Percentiles rank a stretch among this genome's conserved stretches.
Conservation (phyloP, 164 flowering plant genomes). For the Kalanchoe fedtschenkoi region DNA sequence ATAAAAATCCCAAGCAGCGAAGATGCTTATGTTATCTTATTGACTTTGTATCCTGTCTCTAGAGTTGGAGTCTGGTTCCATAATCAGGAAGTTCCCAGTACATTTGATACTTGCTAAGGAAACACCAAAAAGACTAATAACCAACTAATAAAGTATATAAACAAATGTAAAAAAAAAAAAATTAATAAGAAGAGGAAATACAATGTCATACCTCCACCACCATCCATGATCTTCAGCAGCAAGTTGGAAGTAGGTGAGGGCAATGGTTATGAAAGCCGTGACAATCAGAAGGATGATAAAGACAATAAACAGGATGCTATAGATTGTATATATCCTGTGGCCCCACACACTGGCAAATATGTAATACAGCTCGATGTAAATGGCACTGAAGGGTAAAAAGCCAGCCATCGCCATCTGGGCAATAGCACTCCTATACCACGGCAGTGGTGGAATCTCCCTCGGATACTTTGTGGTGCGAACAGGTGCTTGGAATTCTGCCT, state of each 20-base stretch:
- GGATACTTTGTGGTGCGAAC: constrained; percentile 7
- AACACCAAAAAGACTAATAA: neutral
- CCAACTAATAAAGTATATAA: neutral
- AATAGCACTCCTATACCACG: constrained; percentile 8
- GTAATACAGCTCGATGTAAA: constrained; percentile 9
- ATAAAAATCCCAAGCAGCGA: no score
- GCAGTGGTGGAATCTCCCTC: constrained; percentile 6
- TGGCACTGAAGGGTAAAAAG: constrained; percentile 9
- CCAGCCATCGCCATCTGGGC: constrained; percentile 9
- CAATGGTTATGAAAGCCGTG: constrained; percentile 8
- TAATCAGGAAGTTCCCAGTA: no score
- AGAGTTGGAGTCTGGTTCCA: no score
- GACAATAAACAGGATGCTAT: constrained; percentile 9
- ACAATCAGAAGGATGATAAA: constrained; percentile 9
- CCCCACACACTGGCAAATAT: constrained; percentile 9
- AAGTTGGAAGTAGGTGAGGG: constrained; percentile 9
- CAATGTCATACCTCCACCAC: constrained; percentile 8
- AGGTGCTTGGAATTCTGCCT: constrained; percentile 6
- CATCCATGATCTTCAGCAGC: constrained; percentile 11
- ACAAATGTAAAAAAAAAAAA: neutral
- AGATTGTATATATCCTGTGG: constrained; percentile 8
- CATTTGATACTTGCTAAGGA: neutral
- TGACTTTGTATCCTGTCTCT: no score
- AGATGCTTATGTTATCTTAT: no score
- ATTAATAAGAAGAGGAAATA: neutral